Evolutionary conservation across 495 filamentous ascomycete genomes (phyloP).

Genomic region (Oidiodendron maius): DNA sequence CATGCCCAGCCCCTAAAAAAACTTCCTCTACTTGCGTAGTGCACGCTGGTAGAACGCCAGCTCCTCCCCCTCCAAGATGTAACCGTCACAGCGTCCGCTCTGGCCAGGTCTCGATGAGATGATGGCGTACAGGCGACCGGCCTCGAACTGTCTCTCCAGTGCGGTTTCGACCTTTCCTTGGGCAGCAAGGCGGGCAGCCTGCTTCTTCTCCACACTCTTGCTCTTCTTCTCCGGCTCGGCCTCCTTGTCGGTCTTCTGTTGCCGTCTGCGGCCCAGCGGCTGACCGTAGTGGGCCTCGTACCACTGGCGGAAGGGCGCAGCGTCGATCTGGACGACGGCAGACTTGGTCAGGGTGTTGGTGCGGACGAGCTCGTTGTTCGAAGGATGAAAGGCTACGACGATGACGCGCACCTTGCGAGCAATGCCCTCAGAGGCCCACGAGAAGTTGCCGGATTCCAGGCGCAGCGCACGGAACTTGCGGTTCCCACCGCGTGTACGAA

Average conservation of each 20-base stretch:
- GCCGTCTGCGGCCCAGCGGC: conserved; percentile 79
- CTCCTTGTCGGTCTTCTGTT: conserved; percentile 63
- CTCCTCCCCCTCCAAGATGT: conserved; percentile 99
- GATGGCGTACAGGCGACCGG: conserved; percentile 90
- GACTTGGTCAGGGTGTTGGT: conserved; percentile 99
- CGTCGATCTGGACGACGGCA: conserved; percentile 97
- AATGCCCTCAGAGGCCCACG: conserved; percentile 95
- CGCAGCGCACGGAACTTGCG: conserved; percentile 98
- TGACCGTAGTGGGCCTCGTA: conserved; percentile 99
- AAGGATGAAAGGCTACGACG: conserved; percentile 94
- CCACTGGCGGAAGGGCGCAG: conserved; percentile 98
- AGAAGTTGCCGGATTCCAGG: conserved; percentile 99
- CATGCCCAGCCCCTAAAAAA: conserved; percentile 18
- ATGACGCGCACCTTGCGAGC: conserved; percentile 99
- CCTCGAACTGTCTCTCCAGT: conserved; percentile 97
- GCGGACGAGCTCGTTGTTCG: conserved; percentile 99
- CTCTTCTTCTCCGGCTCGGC: conserved; percentile 70
- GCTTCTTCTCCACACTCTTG: conserved; percentile 91
- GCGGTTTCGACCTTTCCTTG: conserved; percentile 87
- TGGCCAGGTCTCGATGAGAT: conserved; percentile 90
- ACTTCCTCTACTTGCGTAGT: conserved; percentile 89
- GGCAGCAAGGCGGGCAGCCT: conserved; percentile 73
- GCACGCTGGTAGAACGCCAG: conserved; percentile 98
- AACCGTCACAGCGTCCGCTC: conserved; percentile 92
- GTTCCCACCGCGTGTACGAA: conserved; percentile 98